These are phyloP conservation scores for Ascochyta fabae DNA, from an alignment of 2,329 filamentous ascomycete species.

Conservation along the genomic window DNA sequence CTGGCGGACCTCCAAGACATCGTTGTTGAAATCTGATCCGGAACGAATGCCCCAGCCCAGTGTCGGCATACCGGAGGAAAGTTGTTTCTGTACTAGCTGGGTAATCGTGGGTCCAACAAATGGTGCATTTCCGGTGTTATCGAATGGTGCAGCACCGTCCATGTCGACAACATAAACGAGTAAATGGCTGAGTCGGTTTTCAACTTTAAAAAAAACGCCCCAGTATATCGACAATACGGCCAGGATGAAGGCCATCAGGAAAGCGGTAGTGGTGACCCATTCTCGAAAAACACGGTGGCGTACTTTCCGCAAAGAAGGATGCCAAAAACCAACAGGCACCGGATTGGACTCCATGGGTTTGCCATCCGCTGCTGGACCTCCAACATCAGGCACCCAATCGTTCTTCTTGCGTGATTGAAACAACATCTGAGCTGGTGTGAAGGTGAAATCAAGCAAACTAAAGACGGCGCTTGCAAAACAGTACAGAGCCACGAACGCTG, in stretches of 20 bases:
- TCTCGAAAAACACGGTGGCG: conserved; percentile 50
- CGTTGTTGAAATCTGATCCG: conserved; percentile 61
- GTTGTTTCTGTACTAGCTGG: conserved; percentile 53
- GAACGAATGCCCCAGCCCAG: conserved; percentile 60
- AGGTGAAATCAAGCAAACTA: neutral
- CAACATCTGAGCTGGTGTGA: conserved; percentile 1
- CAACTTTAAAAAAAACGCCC: conserved; percentile 61
- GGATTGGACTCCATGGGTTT: conserved; percentile 27
- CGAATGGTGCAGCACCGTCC: conserved; percentile 63
- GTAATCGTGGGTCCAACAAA: conserved; percentile 64
- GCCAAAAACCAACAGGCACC: conserved; percentile 55
- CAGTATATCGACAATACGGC: conserved; percentile 66
- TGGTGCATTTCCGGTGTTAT: conserved; percentile 50
- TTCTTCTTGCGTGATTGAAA: conserved; percentile 10
- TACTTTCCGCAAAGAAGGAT: conserved; percentile 49
- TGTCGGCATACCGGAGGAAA: conserved; percentile 46
- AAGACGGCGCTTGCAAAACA: neutral
- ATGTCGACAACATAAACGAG: conserved; percentile 68
- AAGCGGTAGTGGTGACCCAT: conserved; percentile 54
- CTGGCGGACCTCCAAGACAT: conserved; percentile 63
- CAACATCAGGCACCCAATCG: conserved; percentile 14
- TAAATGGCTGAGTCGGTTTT: conserved; percentile 54
- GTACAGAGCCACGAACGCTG: neutral
- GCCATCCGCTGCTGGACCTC: conserved; percentile 15
- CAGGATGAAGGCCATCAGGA: conserved; percentile 64